Base-by-base conservation (phyloP, 73 alveolate species). In the Symbiodinium pilosum region DNA sequence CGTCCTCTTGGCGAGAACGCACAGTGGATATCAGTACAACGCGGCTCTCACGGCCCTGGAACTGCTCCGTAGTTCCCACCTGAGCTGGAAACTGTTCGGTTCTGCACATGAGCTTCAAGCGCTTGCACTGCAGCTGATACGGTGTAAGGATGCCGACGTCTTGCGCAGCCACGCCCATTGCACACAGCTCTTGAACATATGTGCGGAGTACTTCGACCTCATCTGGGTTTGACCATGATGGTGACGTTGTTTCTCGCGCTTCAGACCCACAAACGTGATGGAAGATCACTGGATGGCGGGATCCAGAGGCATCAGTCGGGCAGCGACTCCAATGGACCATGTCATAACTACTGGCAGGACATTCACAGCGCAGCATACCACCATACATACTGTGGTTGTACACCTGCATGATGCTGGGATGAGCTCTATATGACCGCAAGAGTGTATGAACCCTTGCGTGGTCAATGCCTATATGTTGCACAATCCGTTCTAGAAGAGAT, bases 71-170 rank as follows among this genome's bases (percentile, higher is more conserved):
- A 64, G 21, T 47, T 9, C 59, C 59, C 59, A 47, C 21, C 59
- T 47, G 59, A 47, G 14, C 59, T 47, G 21, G n/a, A n/a, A 88
- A 30, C 39, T 28, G 16, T 21, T 51, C 38, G 32, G 38, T 69
- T 34, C 32, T 59, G 71, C 95, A 88, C 21, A 88, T 59, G 68
- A 0, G 30, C 71, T 44, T 26, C 86, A 88, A 88, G 2, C 86
- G 69, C 43, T 34, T 32, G 43, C 95, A 59, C 69, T 88, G 95
- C 95, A 26, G 18, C 44, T 88, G 43, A 75, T 88, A 88, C 1
- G 95, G 95, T 3, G 95, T 40, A 86, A 88, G 56, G 71, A 88
- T 64, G 34, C 95, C 95, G 6, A 88, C 41, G 44, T 88, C 95
- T 18, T 59, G 71, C 21, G 86, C 71, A 4, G 41, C 24, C 71